Evolutionary conservation across 2,329 filamentous ascomycete genomes (phyloP), one percentile per base, ranked within the genome.

Genomic region (Dothideomycetes sp.): DNA sequence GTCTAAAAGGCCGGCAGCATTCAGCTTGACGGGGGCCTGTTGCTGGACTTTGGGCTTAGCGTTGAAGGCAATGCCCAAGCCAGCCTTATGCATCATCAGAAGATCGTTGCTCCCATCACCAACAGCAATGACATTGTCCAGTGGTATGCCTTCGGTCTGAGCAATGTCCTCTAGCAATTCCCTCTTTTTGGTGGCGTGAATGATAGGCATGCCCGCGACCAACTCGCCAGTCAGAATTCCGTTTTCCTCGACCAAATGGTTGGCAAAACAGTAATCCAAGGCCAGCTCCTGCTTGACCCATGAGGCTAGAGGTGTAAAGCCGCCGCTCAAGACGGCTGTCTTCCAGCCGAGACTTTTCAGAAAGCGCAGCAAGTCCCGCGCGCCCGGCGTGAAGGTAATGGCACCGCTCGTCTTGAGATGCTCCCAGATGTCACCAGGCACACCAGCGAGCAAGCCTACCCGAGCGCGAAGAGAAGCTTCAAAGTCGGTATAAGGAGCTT

Each of bases 311-410:
- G 89, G 88, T 47, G 84, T 77, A 62, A 98, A 98, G 0, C 91
- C 91, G 33, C 91, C 91, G 24, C 86, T 94, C 22, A 95, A 64
- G 4, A 98, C 89, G 0, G 88, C 91, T 2, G 87, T 86, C 63
- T 84, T 89, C 61, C 84, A 81, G 5, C 89, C 89, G 4, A 94
- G 65, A 16, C 73, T 69, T 61, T 84, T 87, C 37, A 98, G 65
- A 0, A 79, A 81, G 44, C 63, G 72, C 46, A 94, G 72, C 14
- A 96, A 69, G 47, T 84, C 76, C 14, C 70, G 73, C 1, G 86
- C 88, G 5, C 91, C 91, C 9, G 77, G 77, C 1, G 91, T 93
- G 36, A 94, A 79, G 17, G 82, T 80, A 39, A 98, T 77, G 1
- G 81, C 72, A 0, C 75, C 69, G 22, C 12, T 12, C 50, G 81